A percentile compares a stretch with the other conserved stretches of the same genome.
Evolutionary conservation across 768 basidiomycete species (phyloP).

Genomic region (Termitomyces titanicus): DNA sequence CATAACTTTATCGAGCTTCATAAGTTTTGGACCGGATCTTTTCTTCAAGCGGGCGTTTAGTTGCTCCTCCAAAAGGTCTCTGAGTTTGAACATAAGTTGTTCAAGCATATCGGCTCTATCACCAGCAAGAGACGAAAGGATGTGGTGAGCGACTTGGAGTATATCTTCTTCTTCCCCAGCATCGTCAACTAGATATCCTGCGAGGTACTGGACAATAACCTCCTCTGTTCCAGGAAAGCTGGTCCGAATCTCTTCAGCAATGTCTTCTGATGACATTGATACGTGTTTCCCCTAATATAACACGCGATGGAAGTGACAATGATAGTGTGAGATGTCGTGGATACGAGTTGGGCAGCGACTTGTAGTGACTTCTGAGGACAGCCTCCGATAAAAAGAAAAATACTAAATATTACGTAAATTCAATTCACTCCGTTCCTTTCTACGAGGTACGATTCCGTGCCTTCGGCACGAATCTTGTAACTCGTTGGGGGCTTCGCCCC

Average conservation of each 20-base stretch:
- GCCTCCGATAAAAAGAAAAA: neutral
- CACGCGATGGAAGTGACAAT: neutral
- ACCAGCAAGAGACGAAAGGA: constrained; percentile 76
- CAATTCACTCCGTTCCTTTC: no score
- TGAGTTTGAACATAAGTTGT: constrained; percentile 62
- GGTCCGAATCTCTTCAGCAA: constrained; percentile 74
- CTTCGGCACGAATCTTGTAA: no score
- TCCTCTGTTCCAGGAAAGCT: constrained; percentile 78
- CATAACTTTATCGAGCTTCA: constrained; percentile 82
- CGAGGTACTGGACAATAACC: constrained; percentile 79
- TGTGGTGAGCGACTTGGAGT: constrained; percentile 67
- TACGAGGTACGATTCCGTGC: no score
- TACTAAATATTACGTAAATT: neutral
- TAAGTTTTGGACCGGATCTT: constrained; percentile 59
- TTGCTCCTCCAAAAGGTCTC: constrained; percentile 61
- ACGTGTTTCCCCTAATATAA: neutral
- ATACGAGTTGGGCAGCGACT: neutral
- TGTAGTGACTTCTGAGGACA: no score
- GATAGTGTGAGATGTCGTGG: neutral
- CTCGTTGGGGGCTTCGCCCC: no score
- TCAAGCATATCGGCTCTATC: constrained; percentile 55
- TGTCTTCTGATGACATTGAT: constrained; percentile 66
- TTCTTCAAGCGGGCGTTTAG: constrained; percentile 55
- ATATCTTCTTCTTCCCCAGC: constrained; percentile 87
- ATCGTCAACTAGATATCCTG: constrained; percentile 87